phyloP scores from a whole-genome alignment of 306 rosid genomes.

The Biancaea sappan region DNA sequence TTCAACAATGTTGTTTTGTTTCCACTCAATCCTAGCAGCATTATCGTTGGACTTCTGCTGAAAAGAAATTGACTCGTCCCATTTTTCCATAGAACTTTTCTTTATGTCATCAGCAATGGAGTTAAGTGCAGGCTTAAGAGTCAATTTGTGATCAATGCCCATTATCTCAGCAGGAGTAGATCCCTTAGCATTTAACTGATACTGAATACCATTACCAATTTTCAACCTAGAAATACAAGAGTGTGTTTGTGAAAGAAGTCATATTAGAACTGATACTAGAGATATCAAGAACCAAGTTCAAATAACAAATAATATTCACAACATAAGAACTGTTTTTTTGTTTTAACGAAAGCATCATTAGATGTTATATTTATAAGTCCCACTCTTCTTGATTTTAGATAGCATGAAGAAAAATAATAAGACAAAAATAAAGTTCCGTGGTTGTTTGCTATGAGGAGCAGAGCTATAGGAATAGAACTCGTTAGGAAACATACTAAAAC shows the following conservation, averaged over 20 bases:
- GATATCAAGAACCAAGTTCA: not conserved
- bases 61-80: conserved; percentile 64
- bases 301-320: not conserved
- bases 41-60: conserved; percentile 62
- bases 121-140: conserved; percentile 63
- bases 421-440: too few species aligned
- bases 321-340: not conserved
- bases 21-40: conserved; percentile 63
- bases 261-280: not conserved
- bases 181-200: conserved; percentile 69
- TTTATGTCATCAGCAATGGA: conserved; percentile 59
- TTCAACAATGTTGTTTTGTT: conserved; percentile 46
- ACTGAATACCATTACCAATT: conserved; percentile 65
- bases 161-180: conserved; percentile 73
- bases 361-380: not conserved
- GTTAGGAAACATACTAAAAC: too few species aligned
- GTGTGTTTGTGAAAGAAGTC: not conserved
- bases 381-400: not conserved
- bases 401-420: too few species aligned
- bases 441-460: too few species aligned
- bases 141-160: conserved; percentile 75
- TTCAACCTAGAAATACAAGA: conserved; percentile 64
- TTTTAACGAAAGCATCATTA: not conserved
- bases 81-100: conserved; percentile 62
- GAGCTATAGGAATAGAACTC: too few species aligned